A percentile compares a stretch with the other conserved stretches of the same genome.
phyloP scores from a whole-genome alignment of 2,329 filamentous ascomycete species.

The Coleophoma eucalyptorum region DNA sequence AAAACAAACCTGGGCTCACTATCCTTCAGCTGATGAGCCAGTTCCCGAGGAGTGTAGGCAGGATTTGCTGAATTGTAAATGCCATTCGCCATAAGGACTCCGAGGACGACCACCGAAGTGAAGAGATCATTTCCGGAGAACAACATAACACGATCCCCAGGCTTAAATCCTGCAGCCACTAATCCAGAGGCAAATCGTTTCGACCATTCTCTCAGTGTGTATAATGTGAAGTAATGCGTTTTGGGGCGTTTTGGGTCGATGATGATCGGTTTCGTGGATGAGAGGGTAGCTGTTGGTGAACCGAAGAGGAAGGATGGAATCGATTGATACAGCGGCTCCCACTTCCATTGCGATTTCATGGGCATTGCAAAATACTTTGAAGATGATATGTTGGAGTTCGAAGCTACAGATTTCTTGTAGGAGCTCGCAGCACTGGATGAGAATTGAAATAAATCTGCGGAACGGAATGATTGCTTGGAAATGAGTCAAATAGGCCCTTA shows the following conservation, averaged over 20 bases:
- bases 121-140: conserved; percentile 72
- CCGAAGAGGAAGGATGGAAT: too few species aligned
- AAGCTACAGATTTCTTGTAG: too few species aligned
- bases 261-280: too few species aligned
- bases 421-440: too few species aligned
- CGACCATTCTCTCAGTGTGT: conserved; percentile 62
- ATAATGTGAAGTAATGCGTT: conserved; percentile 2
- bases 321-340: too few species aligned
- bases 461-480: too few species aligned
- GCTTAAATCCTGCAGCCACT: conserved; percentile 55
- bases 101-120: conserved; percentile 65
- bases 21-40: conserved; percentile 70
- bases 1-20: conserved; percentile 64
- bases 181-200: conserved; percentile 69
- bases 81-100: conserved; percentile 71
- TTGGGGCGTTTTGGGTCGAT: neutral
- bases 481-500: too few species aligned
- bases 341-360: too few species aligned
- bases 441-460: too few species aligned
- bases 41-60: conserved; percentile 61
- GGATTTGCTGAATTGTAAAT: conserved; percentile 73
- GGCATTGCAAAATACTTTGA: too few species aligned
- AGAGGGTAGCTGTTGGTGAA: too few species aligned
- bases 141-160: conserved; percentile 66
- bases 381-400: too few species aligned